Percentiles rank a stretch among this genome's conserved stretches.
Conservation (phyloP, 2,329 filamentous ascomycete genomes). For the Aspergillus fischeri region DNA sequence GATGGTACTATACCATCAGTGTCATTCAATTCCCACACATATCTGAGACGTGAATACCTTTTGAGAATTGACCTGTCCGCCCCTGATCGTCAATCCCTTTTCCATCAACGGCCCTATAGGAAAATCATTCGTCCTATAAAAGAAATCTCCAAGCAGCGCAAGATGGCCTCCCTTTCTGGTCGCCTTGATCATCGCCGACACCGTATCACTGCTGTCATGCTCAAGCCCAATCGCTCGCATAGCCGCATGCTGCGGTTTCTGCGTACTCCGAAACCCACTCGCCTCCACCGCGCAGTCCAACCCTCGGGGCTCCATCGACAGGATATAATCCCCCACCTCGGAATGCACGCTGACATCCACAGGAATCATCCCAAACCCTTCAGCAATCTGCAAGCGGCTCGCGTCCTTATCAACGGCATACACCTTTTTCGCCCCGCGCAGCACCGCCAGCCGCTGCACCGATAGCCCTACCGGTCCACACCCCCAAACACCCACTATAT, state of each 20-base stretch:
- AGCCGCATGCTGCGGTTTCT: conserved; percentile 16
- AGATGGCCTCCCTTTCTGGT: conserved; percentile 28
- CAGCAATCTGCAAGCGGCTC: conserved; percentile 2
- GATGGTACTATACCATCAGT: conserved; percentile 22
- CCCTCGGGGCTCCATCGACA: conserved; percentile 25
- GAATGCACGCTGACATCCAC: background rate
- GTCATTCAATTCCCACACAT: background rate
- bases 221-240: conserved; percentile 22
- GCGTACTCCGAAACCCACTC: conserved; percentile 24
- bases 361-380: background rate
- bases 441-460: conserved; percentile 23
- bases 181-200: conserved; percentile 26
- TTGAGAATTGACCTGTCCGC: conserved; percentile 23
- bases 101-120: conserved; percentile 32
- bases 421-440: conserved; percentile 28
- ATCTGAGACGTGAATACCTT: conserved; percentile 11
- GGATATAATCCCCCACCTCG: conserved; percentile 23
- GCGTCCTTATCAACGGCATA: conserved; percentile 33
- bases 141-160: conserved; percentile 28
- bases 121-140: conserved; percentile 25
- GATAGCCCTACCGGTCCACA: conserved; percentile 30
- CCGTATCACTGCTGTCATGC: conserved; percentile 24
- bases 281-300: conserved; percentile 29
- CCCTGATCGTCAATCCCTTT: conserved; percentile 29
- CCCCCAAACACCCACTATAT: conserved; percentile 31